phyloP scores from a whole-genome alignment of 2,329 filamentous ascomycete genomes.

The Verticillium nubilum region DNA sequence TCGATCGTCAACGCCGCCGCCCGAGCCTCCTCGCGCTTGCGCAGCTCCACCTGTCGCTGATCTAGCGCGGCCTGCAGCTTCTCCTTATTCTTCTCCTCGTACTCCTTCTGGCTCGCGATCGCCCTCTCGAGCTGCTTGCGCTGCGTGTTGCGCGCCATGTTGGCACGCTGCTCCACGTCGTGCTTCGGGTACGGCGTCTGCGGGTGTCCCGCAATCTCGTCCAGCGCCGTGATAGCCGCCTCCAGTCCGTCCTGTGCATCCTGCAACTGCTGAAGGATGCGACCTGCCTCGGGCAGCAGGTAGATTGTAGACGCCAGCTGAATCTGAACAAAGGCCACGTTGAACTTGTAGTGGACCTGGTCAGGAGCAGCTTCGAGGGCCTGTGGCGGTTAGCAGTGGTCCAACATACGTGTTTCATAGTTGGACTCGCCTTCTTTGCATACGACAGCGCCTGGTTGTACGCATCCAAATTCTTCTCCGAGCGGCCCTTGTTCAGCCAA shows the following conservation, averaged over 20 bases:
- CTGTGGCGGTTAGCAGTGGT: constrained; percentile 26
- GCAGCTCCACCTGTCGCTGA: constrained; percentile 74
- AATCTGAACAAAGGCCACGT: constrained; percentile 95
- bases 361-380: constrained; percentile 75
- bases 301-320: constrained; percentile 83
- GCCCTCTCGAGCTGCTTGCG: constrained; percentile 85
- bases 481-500: constrained; percentile 75
- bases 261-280: constrained; percentile 75
- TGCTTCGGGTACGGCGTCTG: constrained; percentile 81
- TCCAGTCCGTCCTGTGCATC: constrained; percentile 76
- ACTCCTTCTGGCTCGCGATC: constrained; percentile 78
- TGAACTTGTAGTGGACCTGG: constrained; percentile 91
- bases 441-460: constrained; percentile 54
- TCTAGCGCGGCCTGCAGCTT: constrained; percentile 78
- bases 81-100: constrained; percentile 87
- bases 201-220: constrained; percentile 57
- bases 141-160: constrained; percentile 95
- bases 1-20: constrained; percentile 63
- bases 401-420: too few species aligned
- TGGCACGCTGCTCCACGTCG: constrained; percentile 90
- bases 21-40: constrained; percentile 71
- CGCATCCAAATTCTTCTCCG: constrained; percentile 51
- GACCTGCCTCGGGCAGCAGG: constrained; percentile 66
- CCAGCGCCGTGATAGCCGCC: constrained; percentile 70
- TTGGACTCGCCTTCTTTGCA: constrained; percentile 51